These are phyloP conservation scores for Pseudopithomyces chartarum DNA, from an alignment of 2,329 filamentous ascomycete species.

Conservation along the genomic window DNA sequence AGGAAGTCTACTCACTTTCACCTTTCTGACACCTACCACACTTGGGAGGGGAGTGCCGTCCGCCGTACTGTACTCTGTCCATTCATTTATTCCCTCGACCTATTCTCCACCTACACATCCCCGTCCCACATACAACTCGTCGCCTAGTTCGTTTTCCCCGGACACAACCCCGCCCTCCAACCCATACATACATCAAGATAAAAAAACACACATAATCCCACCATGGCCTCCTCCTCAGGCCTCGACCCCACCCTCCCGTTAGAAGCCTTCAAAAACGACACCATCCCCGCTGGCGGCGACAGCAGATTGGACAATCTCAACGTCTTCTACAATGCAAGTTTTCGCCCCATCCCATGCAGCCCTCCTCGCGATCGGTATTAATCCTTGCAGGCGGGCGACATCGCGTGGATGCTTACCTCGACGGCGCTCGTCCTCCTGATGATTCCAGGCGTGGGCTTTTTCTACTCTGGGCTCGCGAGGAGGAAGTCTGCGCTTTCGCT, in stretches of 20 bases:
- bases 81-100: too few relatives aligned
- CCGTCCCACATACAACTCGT: too few relatives aligned
- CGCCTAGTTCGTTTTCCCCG: too few relatives aligned
- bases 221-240: constrained; percentile 18
- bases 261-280: constrained; percentile 59
- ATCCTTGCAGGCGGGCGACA: constrained; percentile 70
- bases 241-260: constrained; percentile 39
- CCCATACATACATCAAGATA: too few relatives aligned
- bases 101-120: too few relatives aligned
- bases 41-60: constrained; percentile 25
- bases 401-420: constrained; percentile 78
- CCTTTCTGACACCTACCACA: constrained; percentile 10
- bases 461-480: constrained; percentile 88
- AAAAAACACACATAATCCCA: too few relatives aligned
- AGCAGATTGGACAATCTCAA: constrained; percentile 75
- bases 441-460: constrained; percentile 93
- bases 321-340: constrained; percentile 76
- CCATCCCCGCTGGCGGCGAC: constrained; percentile 67
- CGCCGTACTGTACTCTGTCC: constrained; percentile 26
- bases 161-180: too few relatives aligned
- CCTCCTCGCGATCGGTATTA: constrained; percentile 28
- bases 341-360: not conserved
- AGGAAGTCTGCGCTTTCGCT: constrained; percentile 87
- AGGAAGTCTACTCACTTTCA: constrained; percentile 1
- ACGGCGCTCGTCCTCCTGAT: constrained; percentile 85